Conservation (phyloP, 768 basidiomycete genomes). For the Lactifluus hygrophoroides region DNA sequence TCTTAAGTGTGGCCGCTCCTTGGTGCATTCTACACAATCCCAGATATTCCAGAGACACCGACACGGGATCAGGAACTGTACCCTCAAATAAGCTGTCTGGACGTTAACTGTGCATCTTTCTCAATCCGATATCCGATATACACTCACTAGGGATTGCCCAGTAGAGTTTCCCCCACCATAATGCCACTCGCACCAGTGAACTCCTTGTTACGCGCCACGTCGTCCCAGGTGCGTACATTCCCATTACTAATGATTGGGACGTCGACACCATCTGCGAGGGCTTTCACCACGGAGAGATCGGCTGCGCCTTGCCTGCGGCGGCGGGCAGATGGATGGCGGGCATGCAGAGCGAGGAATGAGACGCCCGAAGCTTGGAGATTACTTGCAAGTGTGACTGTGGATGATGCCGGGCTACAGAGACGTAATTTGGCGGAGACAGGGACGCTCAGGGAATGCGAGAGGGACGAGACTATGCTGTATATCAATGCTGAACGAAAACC, state of each 20-base stretch:
- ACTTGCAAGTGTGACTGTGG: constrained; percentile 48
- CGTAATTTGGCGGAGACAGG: constrained; percentile 57
- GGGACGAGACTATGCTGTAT: constrained; percentile 44
- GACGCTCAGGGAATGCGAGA: constrained; percentile 53
- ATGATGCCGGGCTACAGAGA: constrained; percentile 33
- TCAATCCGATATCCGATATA: neutral
- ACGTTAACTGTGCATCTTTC: neutral
- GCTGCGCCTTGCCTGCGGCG: constrained; percentile 66
- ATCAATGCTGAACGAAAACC: neutral
- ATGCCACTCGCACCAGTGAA: constrained; percentile 61
- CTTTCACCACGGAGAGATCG: constrained; percentile 51
- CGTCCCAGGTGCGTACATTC: constrained; percentile 55
- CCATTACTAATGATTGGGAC: constrained; percentile 72
- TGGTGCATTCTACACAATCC: constrained; percentile 46
- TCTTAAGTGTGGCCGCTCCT: constrained; percentile 39
- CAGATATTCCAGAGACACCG: constrained; percentile 64
- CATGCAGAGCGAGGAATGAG: constrained; percentile 66
- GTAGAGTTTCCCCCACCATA: constrained; percentile 75
- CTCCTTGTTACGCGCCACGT: constrained; percentile 45
- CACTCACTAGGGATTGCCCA: constrained; percentile 64
- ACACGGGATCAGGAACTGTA: constrained; percentile 50
- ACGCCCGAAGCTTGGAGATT: constrained; percentile 57
- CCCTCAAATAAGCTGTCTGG: constrained; percentile 47
- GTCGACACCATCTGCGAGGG: constrained; percentile 40
- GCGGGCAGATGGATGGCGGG: constrained; percentile 60